Evolutionary conservation across 179 eudicot species (phyloP), one percentile per base, ranked within the genome.

Genomic region (Spinacia oleracea): DNA sequence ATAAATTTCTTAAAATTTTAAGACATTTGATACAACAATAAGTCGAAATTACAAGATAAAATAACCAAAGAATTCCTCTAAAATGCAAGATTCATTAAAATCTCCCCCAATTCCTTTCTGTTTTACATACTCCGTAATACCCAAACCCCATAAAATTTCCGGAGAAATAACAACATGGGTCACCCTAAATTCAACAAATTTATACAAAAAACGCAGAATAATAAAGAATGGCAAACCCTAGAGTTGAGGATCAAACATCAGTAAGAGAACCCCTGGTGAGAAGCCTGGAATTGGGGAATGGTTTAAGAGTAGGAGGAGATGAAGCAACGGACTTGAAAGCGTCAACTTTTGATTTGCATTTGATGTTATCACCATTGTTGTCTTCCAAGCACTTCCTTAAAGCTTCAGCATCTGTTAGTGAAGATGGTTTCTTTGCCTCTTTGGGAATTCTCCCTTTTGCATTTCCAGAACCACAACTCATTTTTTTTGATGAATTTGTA

Each of bases 351-450:
- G 89, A 77, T 53, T 77, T 86, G 76, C 91, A 88, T 76, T 86
- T 88, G 63, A 45, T 76, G 15, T 72, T 72, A 67, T 88, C 84
- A 40, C 88, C 90, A 53, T 87, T 84, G 78, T 87, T 81, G 14
- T 83, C 84, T 80, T 85, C 87, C 88, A 87, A 78, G 48, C 89
- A 86, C 78, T 82, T 88, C 81, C 77, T 88, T 59, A 86, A 16
- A 43, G 77, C 67, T 78, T 82, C 89, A 31, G 64, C 73, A 64
- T 79, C 73, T 15, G 23, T 71, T 16, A 63, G 12, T 18, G 43
- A 29, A 4, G 79, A 79, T 65, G 80, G 85, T 74, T 15, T 76
- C 76, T 53, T 75, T 66, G n/a, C 66, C 43, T 72, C 78, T 6
- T 1, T 27, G n/a, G 77, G 4, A 25, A 43, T 9, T 4, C 20